These are phyloP conservation scores for Bremia lactucae DNA, from an alignment of 352 stramenopile species.

Conservation along the genomic window DNA sequence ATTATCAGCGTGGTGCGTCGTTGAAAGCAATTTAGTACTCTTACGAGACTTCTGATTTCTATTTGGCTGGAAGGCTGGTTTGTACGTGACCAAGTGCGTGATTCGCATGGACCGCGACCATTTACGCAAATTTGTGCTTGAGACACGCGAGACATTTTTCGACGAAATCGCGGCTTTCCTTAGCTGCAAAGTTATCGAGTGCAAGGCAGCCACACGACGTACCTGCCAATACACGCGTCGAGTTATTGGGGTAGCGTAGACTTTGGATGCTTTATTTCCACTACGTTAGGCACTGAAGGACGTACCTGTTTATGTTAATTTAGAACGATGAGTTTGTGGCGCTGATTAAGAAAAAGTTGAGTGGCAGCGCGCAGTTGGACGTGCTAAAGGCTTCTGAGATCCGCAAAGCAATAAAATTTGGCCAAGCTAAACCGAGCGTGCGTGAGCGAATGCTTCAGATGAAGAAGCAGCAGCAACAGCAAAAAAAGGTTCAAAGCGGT, in stretches of 20 bases:
- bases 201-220: constrained; percentile 42
- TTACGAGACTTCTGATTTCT: not conserved
- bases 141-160: constrained; percentile 34
- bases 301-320: not conserved
- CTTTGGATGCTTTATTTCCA: no score
- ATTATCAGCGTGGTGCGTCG: constrained; percentile 42
- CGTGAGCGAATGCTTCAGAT: constrained; percentile 46
- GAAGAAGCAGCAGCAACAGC: constrained; percentile 32
- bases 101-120: constrained; percentile 28
- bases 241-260: constrained; percentile 33
- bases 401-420: constrained; percentile 25
- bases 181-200: constrained; percentile 63
- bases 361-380: constrained; percentile 38
- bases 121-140: constrained; percentile 31
- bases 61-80: constrained; percentile 18
- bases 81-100: constrained; percentile 48
- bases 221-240: constrained; percentile 38
- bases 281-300: no score
- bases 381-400: constrained; percentile 49
- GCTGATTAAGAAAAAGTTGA: constrained; percentile 49
- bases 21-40: constrained; percentile 1
- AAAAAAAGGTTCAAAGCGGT: constrained; percentile 20
- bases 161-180: constrained; percentile 46
- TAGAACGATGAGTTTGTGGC: constrained; percentile 44
- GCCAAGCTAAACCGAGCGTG: constrained; percentile 32